Evolutionary conservation across 169 alveolate genomes (phyloP), one percentile per base, ranked within the genome.

Genomic region (Theileria annulata): DNA sequence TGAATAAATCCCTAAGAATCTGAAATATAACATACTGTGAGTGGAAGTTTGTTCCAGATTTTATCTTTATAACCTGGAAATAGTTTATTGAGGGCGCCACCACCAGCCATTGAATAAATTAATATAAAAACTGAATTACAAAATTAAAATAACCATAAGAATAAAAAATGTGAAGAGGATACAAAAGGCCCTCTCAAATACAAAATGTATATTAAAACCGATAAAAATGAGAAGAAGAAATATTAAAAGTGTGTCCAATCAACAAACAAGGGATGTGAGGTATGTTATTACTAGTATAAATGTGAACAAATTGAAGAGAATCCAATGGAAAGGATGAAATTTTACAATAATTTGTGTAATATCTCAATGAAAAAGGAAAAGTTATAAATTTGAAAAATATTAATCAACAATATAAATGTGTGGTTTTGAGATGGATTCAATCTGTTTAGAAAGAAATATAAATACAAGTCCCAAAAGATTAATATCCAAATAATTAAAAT

Each of bases 1-100:
- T 70, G 78, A 15, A 3, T 19, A 42, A 66, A 15, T 31, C 4
- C 17, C 6, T 25, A n/a, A 19, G 72, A 23, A 64, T 35, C 70
- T 23, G 31, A 42, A 42, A 68, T 60, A 21, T 54, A 66, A 30
- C 93, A 73, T 89, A 92, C 95, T 62, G 85, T 78, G 25, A 82
- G 75, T 19, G 96, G 96, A 66, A 93, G 86, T 77, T 87, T 91
- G 77, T 85, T 64, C 96, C 96, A 93, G 69, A 93, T 64, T 79
- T 92, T 93, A 77, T 92, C 95, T 79, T 90, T 90, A 80, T 93
- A 93, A 62, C 96, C 96, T 3, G 96, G 96, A 74, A 93, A 92
- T 58, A 93, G 86, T 76, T 90, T 92, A 73, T 92, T 89, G 69
- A 93, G 58, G 12, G 95, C 96, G 75, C 94, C 95, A 67, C 96